phyloP scores from a whole-genome alignment of 495 filamentous ascomycete genomes.

The Symbiotaphrina buchneri region DNA sequence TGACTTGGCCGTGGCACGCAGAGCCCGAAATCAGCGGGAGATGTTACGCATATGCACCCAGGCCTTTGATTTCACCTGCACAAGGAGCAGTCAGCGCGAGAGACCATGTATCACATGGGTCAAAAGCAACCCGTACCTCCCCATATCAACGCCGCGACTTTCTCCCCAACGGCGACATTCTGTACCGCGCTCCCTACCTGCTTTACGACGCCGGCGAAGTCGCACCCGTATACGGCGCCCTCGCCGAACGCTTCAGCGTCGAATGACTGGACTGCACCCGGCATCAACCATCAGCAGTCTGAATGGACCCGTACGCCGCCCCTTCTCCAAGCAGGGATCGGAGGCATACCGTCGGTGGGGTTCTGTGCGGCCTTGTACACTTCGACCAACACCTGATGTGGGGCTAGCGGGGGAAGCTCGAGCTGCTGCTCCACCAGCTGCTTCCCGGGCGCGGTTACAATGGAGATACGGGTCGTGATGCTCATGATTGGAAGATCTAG shows the following conservation, averaged over 20 bases:
- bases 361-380: conserved; percentile 13
- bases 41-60: conserved; percentile 10
- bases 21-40: too few species aligned
- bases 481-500: too few species aligned
- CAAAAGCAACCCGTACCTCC: conserved; percentile 6
- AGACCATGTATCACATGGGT: background rate
- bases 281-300: background rate
- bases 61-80: conserved; percentile 7
- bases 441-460: too few species aligned
- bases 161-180: conserved; percentile 1
- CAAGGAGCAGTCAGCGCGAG: background rate
- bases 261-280: conserved; percentile 9
- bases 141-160: conserved; percentile 11
- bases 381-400: conserved; percentile 10
- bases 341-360: conserved; percentile 11
- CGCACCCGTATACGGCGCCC: conserved; percentile 7
- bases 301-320: background rate
- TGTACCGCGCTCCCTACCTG: conserved; percentile 2
- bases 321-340: background rate
- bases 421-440: too few species aligned
- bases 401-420: conserved; percentile 4
- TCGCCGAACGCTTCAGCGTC: conserved; percentile 12
- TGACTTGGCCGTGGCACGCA: too few species aligned
- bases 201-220: conserved; percentile 4
- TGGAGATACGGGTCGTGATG: too few species aligned